Evolutionary conservation across 371 early-diverging fungal species (phyloP), one percentile per base, ranked within the genome.

Genomic region (Apophysomyces variabilis): DNA sequence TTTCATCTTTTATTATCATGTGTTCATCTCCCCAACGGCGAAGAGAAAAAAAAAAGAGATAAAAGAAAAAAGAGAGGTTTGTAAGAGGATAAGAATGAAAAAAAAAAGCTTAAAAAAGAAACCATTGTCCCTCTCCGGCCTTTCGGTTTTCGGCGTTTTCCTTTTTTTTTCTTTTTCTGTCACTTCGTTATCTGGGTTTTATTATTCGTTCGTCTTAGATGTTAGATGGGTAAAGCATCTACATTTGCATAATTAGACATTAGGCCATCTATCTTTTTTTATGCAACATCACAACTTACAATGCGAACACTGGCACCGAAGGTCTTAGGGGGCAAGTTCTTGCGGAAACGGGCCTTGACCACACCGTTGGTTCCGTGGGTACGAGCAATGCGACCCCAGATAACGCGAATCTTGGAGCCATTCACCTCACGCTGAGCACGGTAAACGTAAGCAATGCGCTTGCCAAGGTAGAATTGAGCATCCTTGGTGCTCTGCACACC

Each of bases 331-430:
- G 98, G 98, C 75, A 99, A 89, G 93, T 97, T 97, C 84, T 87
- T 88, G 84, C 91, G 87, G 93, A 98, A 99, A 84, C 93, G 94
- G 72, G 98, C 99, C 82, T 94, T 90, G 72, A 98, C 99, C 64
- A 92, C 93, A 73, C 99, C 99, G 69, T 90, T 90, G 84, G 90
- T 96, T 71, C 98, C 99, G 85, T 99, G 99, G 75, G 93, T 68
- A 73, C 98, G 92, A 73, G 95, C 92, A 82, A 98, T 85, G 70
- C 93, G 91, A 72, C 99, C 99, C 98, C 97, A 99, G 89, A 98
- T 95, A 79, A 92, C 93, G 77, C 98, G 92, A 86, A 95, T 85
- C 84, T 92, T 90, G 84, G 92, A 88, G 72, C 97, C 97, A 85
- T 96, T 92, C 69, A 90, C 89, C 68, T 91, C 89, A 67, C 90